Conservation (phyloP, 78 protist genomes). For the Speleostelium caveatum region DNA sequence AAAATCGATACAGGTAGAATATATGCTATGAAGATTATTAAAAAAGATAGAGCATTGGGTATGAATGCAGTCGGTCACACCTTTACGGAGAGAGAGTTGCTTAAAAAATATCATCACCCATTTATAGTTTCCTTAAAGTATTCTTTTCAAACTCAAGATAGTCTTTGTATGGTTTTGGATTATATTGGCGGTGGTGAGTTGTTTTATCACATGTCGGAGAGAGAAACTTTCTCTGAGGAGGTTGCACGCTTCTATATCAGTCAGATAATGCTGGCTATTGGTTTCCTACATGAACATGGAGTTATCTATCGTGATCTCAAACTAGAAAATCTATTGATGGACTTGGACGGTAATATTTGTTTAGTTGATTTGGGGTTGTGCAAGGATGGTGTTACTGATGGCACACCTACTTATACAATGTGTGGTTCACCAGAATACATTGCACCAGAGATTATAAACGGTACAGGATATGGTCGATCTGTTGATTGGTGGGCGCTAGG, state of each 20-base stretch:
- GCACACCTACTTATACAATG: slow-evolving; percentile 88
- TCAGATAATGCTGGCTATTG: slow-evolving; percentile 93
- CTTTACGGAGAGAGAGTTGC: slow-evolving; percentile 86
- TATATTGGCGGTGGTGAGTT: slow-evolving; percentile 97
- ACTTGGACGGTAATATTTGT: slow-evolving; percentile 91
- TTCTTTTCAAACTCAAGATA: slow-evolving; percentile 94
- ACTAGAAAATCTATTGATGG: slow-evolving; percentile 95
- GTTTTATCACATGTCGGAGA: slow-evolving; percentile 91
- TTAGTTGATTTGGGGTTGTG: slow-evolving; percentile 94
- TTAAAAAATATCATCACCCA: slow-evolving; percentile 81
- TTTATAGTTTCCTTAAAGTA: slow-evolving; percentile 93
- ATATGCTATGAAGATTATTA: slow-evolving; percentile 91
- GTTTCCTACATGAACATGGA: slow-evolving; percentile 89
- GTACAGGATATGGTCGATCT: slow-evolving; percentile 88
- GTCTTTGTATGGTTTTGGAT: slow-evolving; percentile 92
- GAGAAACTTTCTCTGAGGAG: slow-evolving; percentile 84
- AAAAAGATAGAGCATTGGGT: slow-evolving; percentile 78
- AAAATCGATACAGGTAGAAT: slow-evolving; percentile 80
- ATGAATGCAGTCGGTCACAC: slow-evolving; percentile 94
- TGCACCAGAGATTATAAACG: slow-evolving; percentile 91
- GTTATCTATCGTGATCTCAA: slow-evolving; percentile 95
- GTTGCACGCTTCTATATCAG: slow-evolving; percentile 92
- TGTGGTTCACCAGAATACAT: slow-evolving; percentile 98
- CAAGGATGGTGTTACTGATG: slow-evolving; percentile 83
- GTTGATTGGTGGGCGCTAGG: slow-evolving; percentile 98